Conservation (phyloP, 306 rosid genomes). For the Sechiopsis laciniata region DNA sequence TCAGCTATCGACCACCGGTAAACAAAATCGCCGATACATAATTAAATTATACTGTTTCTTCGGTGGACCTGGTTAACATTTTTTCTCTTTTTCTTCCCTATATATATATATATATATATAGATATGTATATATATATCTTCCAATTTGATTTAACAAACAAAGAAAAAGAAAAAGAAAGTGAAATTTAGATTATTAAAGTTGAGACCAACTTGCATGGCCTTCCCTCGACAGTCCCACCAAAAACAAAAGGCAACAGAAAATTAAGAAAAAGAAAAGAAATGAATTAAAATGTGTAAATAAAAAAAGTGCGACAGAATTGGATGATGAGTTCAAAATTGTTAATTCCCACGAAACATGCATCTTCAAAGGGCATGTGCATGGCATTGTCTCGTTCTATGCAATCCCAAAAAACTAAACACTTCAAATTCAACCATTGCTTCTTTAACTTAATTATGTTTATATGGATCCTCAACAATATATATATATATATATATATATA, state of each 20-base stretch:
- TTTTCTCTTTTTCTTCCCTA: not conserved
- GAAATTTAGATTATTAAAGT: not conserved
- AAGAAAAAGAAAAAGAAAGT: no score
- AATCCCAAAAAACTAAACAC: conserved; percentile 8
- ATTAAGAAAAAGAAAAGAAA: no score
- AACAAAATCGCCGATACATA: not conserved
- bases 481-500: no score
- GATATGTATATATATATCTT: no score
- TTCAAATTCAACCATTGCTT: not conserved
- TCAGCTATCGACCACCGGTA: conserved; percentile 7
- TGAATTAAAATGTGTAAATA: not conserved
- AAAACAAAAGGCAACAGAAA: not conserved
- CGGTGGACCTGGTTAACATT: not conserved
- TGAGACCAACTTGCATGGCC: conserved; percentile 8
- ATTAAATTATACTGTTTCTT: not conserved
- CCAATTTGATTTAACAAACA: no score
- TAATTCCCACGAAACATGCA: conserved; percentile 29
- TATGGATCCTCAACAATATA: not conserved
- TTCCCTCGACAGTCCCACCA: conserved; percentile 20
- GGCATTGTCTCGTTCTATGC: conserved; percentile 40
- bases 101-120: not conserved
- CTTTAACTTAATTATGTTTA: not conserved
- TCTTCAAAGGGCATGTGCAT: conserved; percentile 39
- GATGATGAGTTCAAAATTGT: conserved; percentile 30
- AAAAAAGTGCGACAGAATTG: not conserved